Conservation (phyloP, 2,329 filamentous ascomycete genomes). For the Clonostachys solani region DNA sequence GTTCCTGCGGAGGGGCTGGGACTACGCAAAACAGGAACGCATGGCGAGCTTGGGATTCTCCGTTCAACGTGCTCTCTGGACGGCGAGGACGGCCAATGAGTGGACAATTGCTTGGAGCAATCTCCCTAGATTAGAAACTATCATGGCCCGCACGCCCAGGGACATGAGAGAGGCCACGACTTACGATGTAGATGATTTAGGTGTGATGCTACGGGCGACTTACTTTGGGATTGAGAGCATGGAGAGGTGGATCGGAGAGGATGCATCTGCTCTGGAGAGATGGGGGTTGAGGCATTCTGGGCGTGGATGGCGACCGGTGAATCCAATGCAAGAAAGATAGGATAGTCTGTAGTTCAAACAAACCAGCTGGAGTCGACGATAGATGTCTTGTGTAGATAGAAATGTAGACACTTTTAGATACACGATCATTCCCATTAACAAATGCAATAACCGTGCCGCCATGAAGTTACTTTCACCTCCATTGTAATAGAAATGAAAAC, state of each 20-base stretch:
- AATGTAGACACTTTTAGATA: too few species aligned
- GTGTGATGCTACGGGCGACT: not conserved
- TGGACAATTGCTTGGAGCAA: not conserved
- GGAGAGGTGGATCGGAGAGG: not conserved
- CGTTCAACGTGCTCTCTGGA: slow-evolving; percentile 4
- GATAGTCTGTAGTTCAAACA: too few species aligned
- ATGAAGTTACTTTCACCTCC: too few species aligned
- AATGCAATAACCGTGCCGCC: too few species aligned
- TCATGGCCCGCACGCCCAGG: not conserved
- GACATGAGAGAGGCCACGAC: slow-evolving; percentile 1
- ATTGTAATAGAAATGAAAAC: too few species aligned
- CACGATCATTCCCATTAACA: too few species aligned
- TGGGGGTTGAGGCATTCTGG: not conserved
- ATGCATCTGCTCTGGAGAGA: not conserved
- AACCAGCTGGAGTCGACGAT: too few species aligned
- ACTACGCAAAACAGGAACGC: slow-evolving; percentile 2
- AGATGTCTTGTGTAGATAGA: too few species aligned
- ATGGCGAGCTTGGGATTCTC: slow-evolving; percentile 3
- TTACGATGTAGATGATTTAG: not conserved
- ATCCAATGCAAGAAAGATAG: too few species aligned
- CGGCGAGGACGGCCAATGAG: slow-evolving; percentile 2
- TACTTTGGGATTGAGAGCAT: not conserved
- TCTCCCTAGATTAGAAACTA: not conserved
- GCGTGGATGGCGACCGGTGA: too few species aligned
- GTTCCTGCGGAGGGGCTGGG: slow-evolving; percentile 5